Evolutionary conservation across 768 basidiomycete species (phyloP).

Genomic region (Tricholoma sp.): DNA sequence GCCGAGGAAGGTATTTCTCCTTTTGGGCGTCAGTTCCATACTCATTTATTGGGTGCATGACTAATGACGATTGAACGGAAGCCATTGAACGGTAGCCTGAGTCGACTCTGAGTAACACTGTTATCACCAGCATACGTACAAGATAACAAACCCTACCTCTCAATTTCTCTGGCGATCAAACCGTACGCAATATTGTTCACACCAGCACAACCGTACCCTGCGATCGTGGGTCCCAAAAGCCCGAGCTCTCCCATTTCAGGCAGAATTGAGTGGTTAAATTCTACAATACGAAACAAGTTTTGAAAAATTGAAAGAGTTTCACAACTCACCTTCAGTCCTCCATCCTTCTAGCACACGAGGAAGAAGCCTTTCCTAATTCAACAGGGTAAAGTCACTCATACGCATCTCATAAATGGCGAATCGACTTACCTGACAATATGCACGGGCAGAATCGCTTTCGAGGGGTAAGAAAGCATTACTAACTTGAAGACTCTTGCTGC

Average conservation of each 20-base stretch:
- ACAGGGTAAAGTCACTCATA: background rate
- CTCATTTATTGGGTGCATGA: slow-evolving; percentile 91
- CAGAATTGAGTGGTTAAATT: slow-evolving; percentile 71
- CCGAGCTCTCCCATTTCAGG: slow-evolving; percentile 93
- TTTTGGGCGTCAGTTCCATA: slow-evolving; percentile 90
- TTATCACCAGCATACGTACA: background rate
- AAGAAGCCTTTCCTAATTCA: slow-evolving; percentile 62
- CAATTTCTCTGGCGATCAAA: slow-evolving; percentile 89
- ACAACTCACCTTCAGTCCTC: slow-evolving; percentile 73
- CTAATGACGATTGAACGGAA: slow-evolving; percentile 93
- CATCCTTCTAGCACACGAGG: slow-evolving; percentile 90
- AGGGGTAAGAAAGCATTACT: slow-evolving; percentile 1
- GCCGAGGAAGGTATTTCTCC: slow-evolving; percentile 80
- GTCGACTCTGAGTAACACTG: slow-evolving; percentile 58
- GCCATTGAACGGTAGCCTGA: slow-evolving; percentile 94
- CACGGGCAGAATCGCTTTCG: slow-evolving; percentile 67
- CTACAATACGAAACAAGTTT: slow-evolving; percentile 29
- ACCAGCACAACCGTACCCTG: slow-evolving; percentile 93
- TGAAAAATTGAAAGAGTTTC: background rate
- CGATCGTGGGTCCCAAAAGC: slow-evolving; percentile 85
- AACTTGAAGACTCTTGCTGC: background rate
- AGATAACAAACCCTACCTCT: slow-evolving; percentile 48
- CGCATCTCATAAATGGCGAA: background rate
- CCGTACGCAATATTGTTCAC: slow-evolving; percentile 91
- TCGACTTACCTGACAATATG: slow-evolving; percentile 68